Evolutionary conservation across 2,329 filamentous ascomycete genomes (phyloP).

Genomic region (Aphanoascus verrucosus): DNA sequence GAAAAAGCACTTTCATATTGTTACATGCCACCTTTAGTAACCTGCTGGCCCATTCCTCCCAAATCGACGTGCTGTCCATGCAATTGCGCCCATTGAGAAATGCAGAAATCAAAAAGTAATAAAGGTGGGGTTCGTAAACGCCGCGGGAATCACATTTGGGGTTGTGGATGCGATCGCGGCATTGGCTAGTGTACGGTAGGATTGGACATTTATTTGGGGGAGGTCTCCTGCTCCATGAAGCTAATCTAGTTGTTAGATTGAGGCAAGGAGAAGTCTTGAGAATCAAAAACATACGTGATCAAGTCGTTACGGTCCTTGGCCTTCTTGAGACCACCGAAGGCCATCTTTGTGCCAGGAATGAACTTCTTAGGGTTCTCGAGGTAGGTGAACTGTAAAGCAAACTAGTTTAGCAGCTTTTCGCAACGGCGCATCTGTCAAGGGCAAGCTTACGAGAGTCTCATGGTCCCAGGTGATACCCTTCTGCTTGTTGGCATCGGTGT

Average conservation of each 20-base stretch:
- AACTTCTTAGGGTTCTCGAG: constrained; percentile 99
- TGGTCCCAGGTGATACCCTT: constrained; percentile 87
- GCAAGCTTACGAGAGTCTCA: constrained; percentile 59
- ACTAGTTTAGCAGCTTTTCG: not conserved
- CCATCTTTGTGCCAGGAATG: constrained; percentile 99
- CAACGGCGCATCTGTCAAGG: not conserved
- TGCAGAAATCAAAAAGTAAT: not conserved
- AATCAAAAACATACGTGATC: constrained; percentile 67
- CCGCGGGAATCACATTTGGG: constrained; percentile 8
- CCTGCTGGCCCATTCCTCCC: constrained; percentile 2
- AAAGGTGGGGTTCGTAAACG: constrained; percentile 1
- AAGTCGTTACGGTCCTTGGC: constrained; percentile 98
- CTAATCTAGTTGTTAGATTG: constrained; percentile 6
- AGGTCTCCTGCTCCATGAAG: constrained; percentile 11
- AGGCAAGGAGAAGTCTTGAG: not conserved
- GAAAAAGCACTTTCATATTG: constrained; percentile 1
- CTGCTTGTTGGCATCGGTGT: constrained; percentile 99
- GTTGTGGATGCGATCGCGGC: constrained; percentile 5
- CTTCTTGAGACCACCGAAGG: constrained; percentile 99
- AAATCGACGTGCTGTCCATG: constrained; percentile 4
- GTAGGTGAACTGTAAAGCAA: constrained; percentile 65
- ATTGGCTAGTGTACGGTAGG: not conserved
- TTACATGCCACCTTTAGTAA: constrained; percentile 9
- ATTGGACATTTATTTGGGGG: constrained; percentile 10
- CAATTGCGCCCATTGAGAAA: constrained; percentile 5